Evolutionary conservation across 2,329 filamentous ascomycete species (phyloP), one percentile per base, ranked within the genome.

Genomic region (Tothia fuscella): DNA sequence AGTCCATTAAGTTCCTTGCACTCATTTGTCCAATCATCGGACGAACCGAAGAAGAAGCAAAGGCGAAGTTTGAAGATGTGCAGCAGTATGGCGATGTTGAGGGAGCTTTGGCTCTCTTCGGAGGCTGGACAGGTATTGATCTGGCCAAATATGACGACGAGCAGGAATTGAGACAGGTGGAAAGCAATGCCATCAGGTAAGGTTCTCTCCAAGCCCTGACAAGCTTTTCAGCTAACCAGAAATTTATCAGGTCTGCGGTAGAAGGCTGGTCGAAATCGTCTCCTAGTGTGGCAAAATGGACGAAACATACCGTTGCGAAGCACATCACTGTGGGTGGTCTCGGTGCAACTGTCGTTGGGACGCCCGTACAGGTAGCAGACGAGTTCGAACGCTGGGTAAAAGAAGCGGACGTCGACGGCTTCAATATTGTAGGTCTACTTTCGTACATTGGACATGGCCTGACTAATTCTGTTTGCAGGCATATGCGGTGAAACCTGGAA

Each of bases 91-190:
- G 76, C 0, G 71, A 71, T 2, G 65, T 71, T 31, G 80, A 80
- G 48, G 81, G 81, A 2, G 80, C 79, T 0, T 54, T 84, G 43
- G 76, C 80, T 1, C 57, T 85, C 14, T 86, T 85, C 50, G 78
- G 79, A 16, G 81, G 81, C 2, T 86, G 80, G 80, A 84, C 80
- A 0, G 81, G 77, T 0, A 77, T 80, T 35, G 74, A 82, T 52
- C 59, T 81, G 19, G 63, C 67, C 5, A 60, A 68, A 32, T 80
- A 79, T 48, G 69, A 61, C 0, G 76, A 80, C 20, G 76, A 80
- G 31, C 69, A 80, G 51, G 77, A 81, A 53, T 58, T 81, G 38
- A 60, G 74, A 10, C 62, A 72, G 42, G 72, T 78, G n/a, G 68
- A 76, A 54, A 71, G 69, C 46, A 74, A 78, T 53, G 75, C 74